phyloP scores from a whole-genome alignment of 192 early-diverging fungal genomes.

The Haplosporangium gracile region DNA sequence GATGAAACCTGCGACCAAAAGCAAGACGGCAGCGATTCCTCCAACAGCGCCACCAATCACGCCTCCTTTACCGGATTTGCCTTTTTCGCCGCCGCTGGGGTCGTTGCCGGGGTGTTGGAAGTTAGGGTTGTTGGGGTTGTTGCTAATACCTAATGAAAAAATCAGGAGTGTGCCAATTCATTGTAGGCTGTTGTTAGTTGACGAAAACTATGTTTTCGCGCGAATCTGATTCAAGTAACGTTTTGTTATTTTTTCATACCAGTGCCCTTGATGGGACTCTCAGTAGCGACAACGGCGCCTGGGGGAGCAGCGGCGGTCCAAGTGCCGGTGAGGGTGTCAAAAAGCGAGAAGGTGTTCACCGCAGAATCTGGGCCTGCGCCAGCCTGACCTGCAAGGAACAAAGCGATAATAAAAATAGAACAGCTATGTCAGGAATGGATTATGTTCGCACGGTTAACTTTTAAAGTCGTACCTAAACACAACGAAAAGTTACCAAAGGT shows the following conservation, averaged over 20 bases:
- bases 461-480: background rate
- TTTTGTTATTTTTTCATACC: background rate
- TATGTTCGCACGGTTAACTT: background rate
- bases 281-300: background rate
- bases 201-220: background rate
- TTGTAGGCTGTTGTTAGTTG: background rate
- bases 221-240: background rate
- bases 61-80: background rate
- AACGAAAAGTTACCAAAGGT: constrained; percentile 23
- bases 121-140: constrained; percentile 25
- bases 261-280: constrained; percentile 17
- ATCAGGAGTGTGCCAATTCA: background rate
- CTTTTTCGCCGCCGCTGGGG: background rate
- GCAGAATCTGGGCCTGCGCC: background rate
- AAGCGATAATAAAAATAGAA: background rate
- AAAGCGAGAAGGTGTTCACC: constrained; percentile 12
- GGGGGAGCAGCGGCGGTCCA: background rate
- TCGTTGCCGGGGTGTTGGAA: constrained; percentile 3
- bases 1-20: constrained; percentile 6
- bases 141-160: constrained; percentile 6
- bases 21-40: background rate
- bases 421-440: background rate
- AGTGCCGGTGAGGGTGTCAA: background rate
- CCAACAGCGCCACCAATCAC: background rate
- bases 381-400: background rate